Conservation (phyloP, 768 basidiomycete species). For the Leucocoprinus leucothites region DNA sequence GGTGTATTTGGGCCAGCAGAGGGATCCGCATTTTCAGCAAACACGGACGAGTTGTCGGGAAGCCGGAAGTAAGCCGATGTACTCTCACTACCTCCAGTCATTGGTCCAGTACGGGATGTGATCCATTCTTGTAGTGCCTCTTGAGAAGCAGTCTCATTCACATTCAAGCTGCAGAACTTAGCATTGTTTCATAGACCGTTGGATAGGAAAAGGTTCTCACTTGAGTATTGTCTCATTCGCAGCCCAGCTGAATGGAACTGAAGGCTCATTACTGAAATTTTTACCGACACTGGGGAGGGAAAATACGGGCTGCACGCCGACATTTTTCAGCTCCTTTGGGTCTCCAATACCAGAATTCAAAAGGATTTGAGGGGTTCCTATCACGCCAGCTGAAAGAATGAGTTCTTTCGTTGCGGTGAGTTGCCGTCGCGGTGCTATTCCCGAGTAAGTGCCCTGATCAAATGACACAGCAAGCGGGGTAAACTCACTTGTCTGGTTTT, state of each 20-base stretch:
- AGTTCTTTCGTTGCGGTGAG: neutral
- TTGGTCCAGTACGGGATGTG: neutral
- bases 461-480: too few relatives aligned
- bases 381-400: constrained; percentile 2
- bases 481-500: constrained; percentile 2
- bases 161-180: neutral
- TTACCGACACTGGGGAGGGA: constrained; percentile 2
- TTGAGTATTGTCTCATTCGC: constrained; percentile 2
- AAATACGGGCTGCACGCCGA: neutral
- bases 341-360: constrained; percentile 8
- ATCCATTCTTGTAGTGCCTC: constrained; percentile 9
- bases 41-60: neutral
- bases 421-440: constrained; percentile 1
- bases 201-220: neutral
- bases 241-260: constrained; percentile 1
- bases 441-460: too few relatives aligned
- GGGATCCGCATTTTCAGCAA: constrained; percentile 10
- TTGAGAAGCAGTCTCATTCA: neutral
- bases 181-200: neutral
- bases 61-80: constrained; percentile 4
- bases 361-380: constrained; percentile 6
- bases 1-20: constrained; percentile 14
- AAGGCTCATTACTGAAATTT: constrained; percentile 6
- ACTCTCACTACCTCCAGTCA: constrained; percentile 5
- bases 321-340: neutral